A percentile compares a stretch with the other conserved stretches of the same genome.
Evolutionary conservation across 2,329 filamentous ascomycete genomes (phyloP).

Genomic region (Penicillium sumatraense): DNA sequence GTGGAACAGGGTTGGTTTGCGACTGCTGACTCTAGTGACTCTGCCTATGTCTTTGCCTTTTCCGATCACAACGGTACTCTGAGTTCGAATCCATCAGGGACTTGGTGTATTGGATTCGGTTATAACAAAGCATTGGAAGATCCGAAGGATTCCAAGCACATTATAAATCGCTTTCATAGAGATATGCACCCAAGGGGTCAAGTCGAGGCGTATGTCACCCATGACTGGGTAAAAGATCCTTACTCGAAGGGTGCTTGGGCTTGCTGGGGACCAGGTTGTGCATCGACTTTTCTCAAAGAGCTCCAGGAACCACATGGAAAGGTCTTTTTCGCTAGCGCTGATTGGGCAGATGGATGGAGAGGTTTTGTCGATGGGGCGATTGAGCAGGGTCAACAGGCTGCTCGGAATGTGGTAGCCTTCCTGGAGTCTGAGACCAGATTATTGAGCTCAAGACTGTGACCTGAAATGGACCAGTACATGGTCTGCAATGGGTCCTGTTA

Average conservation of each 20-base stretch:
- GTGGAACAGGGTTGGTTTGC: slow-evolving; percentile 18
- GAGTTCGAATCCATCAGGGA: slow-evolving; percentile 7
- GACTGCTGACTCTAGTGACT: slow-evolving; percentile 7
- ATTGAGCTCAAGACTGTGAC: background rate
- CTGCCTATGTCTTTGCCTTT: slow-evolving; percentile 22
- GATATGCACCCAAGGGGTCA: background rate
- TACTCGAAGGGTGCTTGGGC: slow-evolving; percentile 12
- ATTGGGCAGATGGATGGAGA: slow-evolving; percentile 17
- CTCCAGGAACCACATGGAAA: slow-evolving; percentile 2
- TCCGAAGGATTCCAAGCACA: slow-evolving; percentile 12
- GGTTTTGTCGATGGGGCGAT: slow-evolving; percentile 12
- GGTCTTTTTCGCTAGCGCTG: slow-evolving; percentile 10
- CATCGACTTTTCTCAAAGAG: background rate
- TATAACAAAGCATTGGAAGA: slow-evolving; percentile 17
- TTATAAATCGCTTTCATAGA: slow-evolving; percentile 2
- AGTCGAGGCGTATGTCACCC: background rate
- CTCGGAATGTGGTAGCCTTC: background rate
- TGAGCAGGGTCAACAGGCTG: slow-evolving; percentile 4
- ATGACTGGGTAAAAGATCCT: slow-evolving; percentile 14
- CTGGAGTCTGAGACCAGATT: background rate
- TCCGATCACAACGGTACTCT: slow-evolving; percentile 25
- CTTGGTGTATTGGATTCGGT: slow-evolving; percentile 26
- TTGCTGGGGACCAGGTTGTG: slow-evolving; percentile 5
- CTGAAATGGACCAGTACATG: background rate
- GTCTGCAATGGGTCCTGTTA: too few species aligned